A percentile compares a stretch with the other conserved stretches of the same genome.
Conservation (phyloP, 208 protist species). For the Acanthamoeba castellanii region DNA sequence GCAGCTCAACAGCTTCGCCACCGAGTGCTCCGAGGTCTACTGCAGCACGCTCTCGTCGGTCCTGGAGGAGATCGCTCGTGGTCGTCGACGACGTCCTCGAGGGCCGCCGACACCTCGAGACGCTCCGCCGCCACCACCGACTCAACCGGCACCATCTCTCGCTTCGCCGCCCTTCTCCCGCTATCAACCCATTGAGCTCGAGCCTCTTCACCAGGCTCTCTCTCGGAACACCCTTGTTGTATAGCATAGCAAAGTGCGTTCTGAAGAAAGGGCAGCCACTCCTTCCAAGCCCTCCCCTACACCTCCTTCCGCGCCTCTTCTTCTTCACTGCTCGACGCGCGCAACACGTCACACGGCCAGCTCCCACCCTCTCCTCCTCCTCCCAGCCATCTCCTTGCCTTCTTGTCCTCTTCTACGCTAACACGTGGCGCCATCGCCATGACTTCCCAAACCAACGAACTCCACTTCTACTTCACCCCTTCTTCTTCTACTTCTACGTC, state of each 20-base stretch:
- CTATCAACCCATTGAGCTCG: neutral
- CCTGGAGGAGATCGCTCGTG: neutral
- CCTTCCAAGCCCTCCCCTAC: too few relatives aligned
- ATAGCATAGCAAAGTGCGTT: conserved; percentile 7
- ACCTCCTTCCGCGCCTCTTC: too few relatives aligned
- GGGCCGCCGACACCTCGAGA: neutral
- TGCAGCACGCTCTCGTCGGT: conserved; percentile 4
- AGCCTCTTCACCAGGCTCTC: too few relatives aligned
- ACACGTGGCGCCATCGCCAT: too few relatives aligned
- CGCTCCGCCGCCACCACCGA: neutral
- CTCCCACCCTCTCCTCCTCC: neutral
- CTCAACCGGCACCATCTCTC: neutral
- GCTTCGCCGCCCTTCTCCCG: neutral
- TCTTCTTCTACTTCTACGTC: neutral
- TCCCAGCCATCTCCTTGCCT: neutral
- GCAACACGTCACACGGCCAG: too few relatives aligned
- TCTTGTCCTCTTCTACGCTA: neutral
- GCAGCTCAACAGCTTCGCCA: conserved; percentile 44
- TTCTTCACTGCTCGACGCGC: too few relatives aligned
- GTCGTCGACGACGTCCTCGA: neutral
- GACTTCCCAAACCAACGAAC: too few relatives aligned
- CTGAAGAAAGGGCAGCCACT: neutral
- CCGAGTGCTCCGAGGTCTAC: conserved; percentile 40
- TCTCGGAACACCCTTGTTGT: neutral
- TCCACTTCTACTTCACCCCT: neutral